Evolutionary conservation across 179 eudicot species (phyloP), one percentile per base, ranked within the genome.

Genomic region (Beta lomatogona): DNA sequence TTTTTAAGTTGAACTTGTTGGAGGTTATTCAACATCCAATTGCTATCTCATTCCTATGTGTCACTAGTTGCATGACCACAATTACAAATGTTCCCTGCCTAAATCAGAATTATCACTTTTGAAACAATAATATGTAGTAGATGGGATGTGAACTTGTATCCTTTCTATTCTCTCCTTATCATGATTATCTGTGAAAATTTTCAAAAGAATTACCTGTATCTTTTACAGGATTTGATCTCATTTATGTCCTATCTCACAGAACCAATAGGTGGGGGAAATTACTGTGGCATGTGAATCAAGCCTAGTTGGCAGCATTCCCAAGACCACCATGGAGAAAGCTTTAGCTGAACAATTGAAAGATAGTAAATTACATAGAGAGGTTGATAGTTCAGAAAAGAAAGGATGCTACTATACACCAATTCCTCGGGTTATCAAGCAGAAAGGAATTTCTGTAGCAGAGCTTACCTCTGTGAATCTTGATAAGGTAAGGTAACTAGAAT

Each of bases 221-320:
- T 48, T 41, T 61, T 52, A 76, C 81, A 45, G 64, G 44, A 52
- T 78, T 46, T 72, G n/a, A 77, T 81, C 36, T 48, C 41, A 36
- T 76, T 82, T 28, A 78, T 36, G 4, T 64, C 41, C 70, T 83
- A 66, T 54, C 75, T 78, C 74, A 67, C 93, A 95, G 99, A 94
- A 81, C 99, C 99, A 55, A 89, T 92, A 46, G 98, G 98, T 80
- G 92, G 92, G 96, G 46, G 97, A 95, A 82, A 94, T 95, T 70
- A 85, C 96, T 25, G 88, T 94, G 75, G 88, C 89, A 28, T 79
- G 72, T 86, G 99, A 95, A 87, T 81, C 93, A 74, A 90, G 83
- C 25, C 82, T 89, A 58, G 79, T 82, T 85, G 93, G 89, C 5
- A 79, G 73, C 73, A 71, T 86, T 80, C 89, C 92, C 54, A 86